Conservation (phyloP, 2,329 filamentous ascomycete species). For the Alternaria triticimaculans region DNA sequence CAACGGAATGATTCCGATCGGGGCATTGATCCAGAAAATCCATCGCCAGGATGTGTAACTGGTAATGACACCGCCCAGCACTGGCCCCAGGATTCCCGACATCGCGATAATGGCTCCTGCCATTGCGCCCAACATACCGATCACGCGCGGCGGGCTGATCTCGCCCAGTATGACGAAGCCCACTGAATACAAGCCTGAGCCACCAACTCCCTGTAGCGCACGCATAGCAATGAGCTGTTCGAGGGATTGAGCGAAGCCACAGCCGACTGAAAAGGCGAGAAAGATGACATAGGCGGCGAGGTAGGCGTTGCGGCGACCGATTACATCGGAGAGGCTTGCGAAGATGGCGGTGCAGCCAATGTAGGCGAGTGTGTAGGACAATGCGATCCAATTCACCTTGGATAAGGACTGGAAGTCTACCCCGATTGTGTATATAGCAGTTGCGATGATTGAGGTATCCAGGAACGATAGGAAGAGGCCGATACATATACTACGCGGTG, state of each 20-base stretch:
- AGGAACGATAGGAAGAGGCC: conserved; percentile 65
- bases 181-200: conserved; percentile 37
- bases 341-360: conserved; percentile 58
- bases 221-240: conserved; percentile 44
- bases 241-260: conserved; percentile 35
- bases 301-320: conserved; percentile 37
- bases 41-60: conserved; percentile 50
- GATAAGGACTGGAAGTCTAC: conserved; percentile 55
- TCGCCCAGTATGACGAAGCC: conserved; percentile 40
- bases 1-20: conserved; percentile 29
- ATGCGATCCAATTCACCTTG: conserved; percentile 26
- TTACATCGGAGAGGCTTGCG: conserved; percentile 44
- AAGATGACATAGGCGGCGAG: conserved; percentile 35
- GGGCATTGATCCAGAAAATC: conserved; percentile 50
- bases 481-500: conserved; percentile 52
- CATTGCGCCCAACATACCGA: conserved; percentile 2
- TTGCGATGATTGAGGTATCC: conserved; percentile 67
- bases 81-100: conserved; percentile 18
- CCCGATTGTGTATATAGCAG: conserved; percentile 63
- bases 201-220: conserved; percentile 45
- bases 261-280: conserved; percentile 41
- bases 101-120: conserved; percentile 11
- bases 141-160: conserved; percentile 25
- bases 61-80: conserved; percentile 25
- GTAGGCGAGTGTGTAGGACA: conserved; percentile 55